A percentile compares a stretch with the other conserved stretches of the same genome.
phyloP scores from a whole-genome alignment of 2,329 filamentous ascomycete genomes.

The Colletotrichum caudatum region DNA sequence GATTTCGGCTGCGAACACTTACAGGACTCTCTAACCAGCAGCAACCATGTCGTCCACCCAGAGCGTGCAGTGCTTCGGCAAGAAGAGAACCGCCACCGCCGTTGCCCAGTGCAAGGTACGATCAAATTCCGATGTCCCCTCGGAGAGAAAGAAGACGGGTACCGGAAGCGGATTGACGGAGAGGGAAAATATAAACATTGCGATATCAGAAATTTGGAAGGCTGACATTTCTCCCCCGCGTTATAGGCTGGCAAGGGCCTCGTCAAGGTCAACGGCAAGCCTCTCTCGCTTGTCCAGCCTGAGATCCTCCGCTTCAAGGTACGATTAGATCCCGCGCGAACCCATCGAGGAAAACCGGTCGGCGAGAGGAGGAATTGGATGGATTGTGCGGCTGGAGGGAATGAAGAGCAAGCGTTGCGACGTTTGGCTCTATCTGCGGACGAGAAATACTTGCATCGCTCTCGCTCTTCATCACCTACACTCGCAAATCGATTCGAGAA shows the following conservation, averaged over 20 bases:
- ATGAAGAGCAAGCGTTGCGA: constrained; percentile 18
- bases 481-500: neutral
- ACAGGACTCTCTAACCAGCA: constrained; percentile 45
- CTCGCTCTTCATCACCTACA: constrained; percentile 9
- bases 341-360: constrained; percentile 21
- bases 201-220: constrained; percentile 38
- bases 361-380: constrained; percentile 23
- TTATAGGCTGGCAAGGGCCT: constrained; percentile 72
- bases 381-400: neutral
- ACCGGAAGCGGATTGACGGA: constrained; percentile 13
- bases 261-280: constrained; percentile 98
- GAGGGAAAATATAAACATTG: constrained; percentile 15
- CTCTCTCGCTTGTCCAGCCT: constrained; percentile 92
- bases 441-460: neutral
- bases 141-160: constrained; percentile 12
- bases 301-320: constrained; percentile 98
- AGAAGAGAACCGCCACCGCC: constrained; percentile 92
- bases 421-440: constrained; percentile 1
- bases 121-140: constrained; percentile 5
- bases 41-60: constrained; percentile 81
- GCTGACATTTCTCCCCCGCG: constrained; percentile 48
- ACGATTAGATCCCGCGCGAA: constrained; percentile 51
- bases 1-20: constrained; percentile 39
- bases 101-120: constrained; percentile 79
- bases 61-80: constrained; percentile 98